A percentile compares a stretch with the other conserved stretches of the same genome.
phyloP scores from a whole-genome alignment of 768 basidiomycete species.

The Pleurotus tuber-regium region DNA sequence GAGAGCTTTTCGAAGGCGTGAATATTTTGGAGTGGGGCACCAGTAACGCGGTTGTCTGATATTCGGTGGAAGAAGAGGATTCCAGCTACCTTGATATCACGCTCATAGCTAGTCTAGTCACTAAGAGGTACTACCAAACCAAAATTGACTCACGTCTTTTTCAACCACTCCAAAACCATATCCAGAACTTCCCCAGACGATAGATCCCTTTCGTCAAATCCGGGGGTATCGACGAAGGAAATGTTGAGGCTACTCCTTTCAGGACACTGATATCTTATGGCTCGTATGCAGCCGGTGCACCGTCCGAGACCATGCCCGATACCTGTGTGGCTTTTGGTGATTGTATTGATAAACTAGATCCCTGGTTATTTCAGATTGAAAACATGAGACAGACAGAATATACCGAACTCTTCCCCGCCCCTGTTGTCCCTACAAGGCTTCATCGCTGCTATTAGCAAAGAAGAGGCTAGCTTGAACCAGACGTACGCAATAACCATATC shows the following conservation, averaged over 20 bases:
- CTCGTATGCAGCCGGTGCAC: slow-evolving; percentile 6
- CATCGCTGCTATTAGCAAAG: too few relatives aligned
- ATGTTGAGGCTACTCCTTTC: slow-evolving; percentile 11
- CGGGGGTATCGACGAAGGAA: slow-evolving; percentile 25
- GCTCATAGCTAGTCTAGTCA: slow-evolving; percentile 20
- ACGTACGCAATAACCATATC: too few relatives aligned
- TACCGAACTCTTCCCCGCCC: slow-evolving; percentile 6
- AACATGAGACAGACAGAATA: not conserved
- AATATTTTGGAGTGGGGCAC: slow-evolving; percentile 40
- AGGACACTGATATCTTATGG: not conserved
- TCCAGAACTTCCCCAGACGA: slow-evolving; percentile 17
- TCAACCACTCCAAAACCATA: slow-evolving; percentile 19
- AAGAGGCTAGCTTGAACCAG: too few relatives aligned
- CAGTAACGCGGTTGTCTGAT: slow-evolving; percentile 36
- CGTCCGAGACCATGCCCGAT: slow-evolving; percentile 6
- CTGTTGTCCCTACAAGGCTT: too few relatives aligned
- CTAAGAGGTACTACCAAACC: too few relatives aligned
- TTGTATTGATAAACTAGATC: slow-evolving; percentile 12
- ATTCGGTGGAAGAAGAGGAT: slow-evolving; percentile 47
- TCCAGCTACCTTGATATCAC: slow-evolving; percentile 29
- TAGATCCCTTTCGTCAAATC: slow-evolving; percentile 20
- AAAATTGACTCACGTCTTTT: slow-evolving; percentile 13
- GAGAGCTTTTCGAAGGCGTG: too few relatives aligned
- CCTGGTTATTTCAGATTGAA: too few relatives aligned
- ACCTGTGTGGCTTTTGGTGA: not conserved